phyloP scores from a whole-genome alignment of 441 rosid genomes.

The Populus trichocarpa region DNA sequence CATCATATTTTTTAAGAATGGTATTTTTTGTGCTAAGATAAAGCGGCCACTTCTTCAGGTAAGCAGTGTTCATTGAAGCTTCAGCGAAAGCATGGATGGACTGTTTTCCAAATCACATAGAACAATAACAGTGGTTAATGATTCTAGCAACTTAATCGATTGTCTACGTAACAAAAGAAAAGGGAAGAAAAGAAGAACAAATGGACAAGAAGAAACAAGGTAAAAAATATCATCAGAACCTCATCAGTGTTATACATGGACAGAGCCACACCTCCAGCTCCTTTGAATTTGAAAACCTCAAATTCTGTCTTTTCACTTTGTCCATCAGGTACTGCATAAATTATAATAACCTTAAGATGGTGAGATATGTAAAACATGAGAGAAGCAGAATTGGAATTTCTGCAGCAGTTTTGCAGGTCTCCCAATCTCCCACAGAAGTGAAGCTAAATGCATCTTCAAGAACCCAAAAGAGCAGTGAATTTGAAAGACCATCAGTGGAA shows the following conservation, averaged over 20 bases:
- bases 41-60: constrained; percentile 80
- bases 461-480: neutral
- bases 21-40: constrained; percentile 42
- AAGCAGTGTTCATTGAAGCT: constrained; percentile 89
- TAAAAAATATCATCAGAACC: constrained; percentile 29
- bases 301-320: constrained; percentile 46
- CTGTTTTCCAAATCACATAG: constrained; percentile 38
- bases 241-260: constrained; percentile 86
- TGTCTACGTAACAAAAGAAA: neutral
- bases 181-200: neutral
- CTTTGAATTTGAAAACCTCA: constrained; percentile 60
- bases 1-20: constrained; percentile 87
- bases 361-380: neutral
- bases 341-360: constrained; percentile 9
- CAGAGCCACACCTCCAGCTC: constrained; percentile 83
- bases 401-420: neutral
- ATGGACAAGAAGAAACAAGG: too few species aligned
- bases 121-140: neutral
- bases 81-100: constrained; percentile 87
- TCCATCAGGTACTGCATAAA: constrained; percentile 55
- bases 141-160: neutral
- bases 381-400: too few species aligned
- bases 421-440: neutral
- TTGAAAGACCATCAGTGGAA: neutral
- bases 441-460: neutral